phyloP scores from a whole-genome alignment of 805 yeast species.

The Pichia manshurica region DNA sequence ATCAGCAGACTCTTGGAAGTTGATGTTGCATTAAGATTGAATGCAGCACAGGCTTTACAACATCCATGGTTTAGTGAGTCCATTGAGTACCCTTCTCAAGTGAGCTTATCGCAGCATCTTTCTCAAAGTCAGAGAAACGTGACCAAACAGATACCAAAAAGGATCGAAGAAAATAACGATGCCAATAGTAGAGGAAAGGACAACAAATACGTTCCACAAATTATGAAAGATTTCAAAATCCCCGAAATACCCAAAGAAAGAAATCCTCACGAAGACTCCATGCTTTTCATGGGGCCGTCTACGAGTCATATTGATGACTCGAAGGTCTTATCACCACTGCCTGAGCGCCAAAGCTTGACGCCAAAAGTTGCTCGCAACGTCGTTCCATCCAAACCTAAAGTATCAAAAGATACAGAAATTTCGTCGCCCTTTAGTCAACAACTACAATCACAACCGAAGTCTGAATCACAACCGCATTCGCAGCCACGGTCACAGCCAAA shows the following conservation, averaged over 20 bases:
- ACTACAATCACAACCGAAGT: neutral
- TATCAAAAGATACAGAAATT: too few relatives aligned
- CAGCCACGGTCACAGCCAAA: neutral
- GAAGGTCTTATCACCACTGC: too few relatives aligned
- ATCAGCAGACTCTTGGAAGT: conserved; percentile 66
- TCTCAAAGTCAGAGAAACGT: conserved; percentile 8
- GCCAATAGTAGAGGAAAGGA: neutral
- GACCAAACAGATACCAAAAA: neutral
- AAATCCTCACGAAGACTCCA: neutral
- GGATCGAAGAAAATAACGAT: neutral
- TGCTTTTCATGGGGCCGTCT: neutral
- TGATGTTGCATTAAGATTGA: conserved; percentile 65
- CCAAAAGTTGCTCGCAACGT: too few relatives aligned
- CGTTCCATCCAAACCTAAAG: too few relatives aligned
- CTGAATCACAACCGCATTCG: neutral
- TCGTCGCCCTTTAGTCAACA: neutral
- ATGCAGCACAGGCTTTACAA: conserved; percentile 67
- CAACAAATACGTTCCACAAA: too few relatives aligned
- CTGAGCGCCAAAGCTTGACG: too few relatives aligned
- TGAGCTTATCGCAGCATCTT: conserved; percentile 56
- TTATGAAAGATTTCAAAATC: conserved; percentile 9
- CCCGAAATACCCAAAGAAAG: conserved; percentile 12
- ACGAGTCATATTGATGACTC: conserved; percentile 1
- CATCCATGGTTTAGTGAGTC: conserved; percentile 72
- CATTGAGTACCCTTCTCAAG: conserved; percentile 29